Evolutionary conservation across 139 green algal genomes (phyloP), one percentile per base, ranked within the genome.

Genomic region (Tetraselmis striata): DNA sequence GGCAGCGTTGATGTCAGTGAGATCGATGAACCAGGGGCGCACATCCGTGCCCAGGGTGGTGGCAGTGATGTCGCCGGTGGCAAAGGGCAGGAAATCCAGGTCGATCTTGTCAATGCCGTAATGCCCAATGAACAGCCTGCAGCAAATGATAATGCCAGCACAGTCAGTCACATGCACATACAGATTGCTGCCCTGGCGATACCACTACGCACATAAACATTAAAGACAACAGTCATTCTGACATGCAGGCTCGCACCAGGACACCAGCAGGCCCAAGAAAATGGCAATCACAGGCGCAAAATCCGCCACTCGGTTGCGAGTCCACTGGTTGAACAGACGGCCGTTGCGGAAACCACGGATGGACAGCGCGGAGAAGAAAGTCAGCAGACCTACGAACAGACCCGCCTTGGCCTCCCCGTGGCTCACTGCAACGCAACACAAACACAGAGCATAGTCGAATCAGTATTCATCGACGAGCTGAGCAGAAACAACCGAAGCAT

Each of bases 221-320:
- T n/a, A n/a, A n/a, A n/a, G n/a, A n/a, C n/a, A n/a, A n/a, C n/a
- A n/a, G n/a, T 67, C 5, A 67, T 67, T 18, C 11, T 67, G 45
- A 67, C 45, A 67, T 67, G 2, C 29, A 79, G 29, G 18, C 76
- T n/a, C n/a, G 5, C 27, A 77, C 29, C n/a, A 29, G n/a, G 29
- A 83, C 2, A 79, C 79, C 2, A 2, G 2, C 2, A 45, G 59
- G 59, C 58, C 31, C 2, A 28, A 5, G 26, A 83, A 28, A 45
- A 83, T 83, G 2, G 58, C 31, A 58, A 83, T 80, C 30, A 45
- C 74, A 5, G 79, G 79, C n/a, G 29, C 79, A 58, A 83, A 83
- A n/a, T 83, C 31, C 59, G 79, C 79, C 58, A 83, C 79, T 5
- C 24, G 26, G 79, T 83, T 58, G 30, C 79, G 59, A n/a, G 18